These are phyloP conservation scores for Hondaea fermentalgiana DNA, from an alignment of 108 stramenopile species.

Conservation along the genomic window DNA sequence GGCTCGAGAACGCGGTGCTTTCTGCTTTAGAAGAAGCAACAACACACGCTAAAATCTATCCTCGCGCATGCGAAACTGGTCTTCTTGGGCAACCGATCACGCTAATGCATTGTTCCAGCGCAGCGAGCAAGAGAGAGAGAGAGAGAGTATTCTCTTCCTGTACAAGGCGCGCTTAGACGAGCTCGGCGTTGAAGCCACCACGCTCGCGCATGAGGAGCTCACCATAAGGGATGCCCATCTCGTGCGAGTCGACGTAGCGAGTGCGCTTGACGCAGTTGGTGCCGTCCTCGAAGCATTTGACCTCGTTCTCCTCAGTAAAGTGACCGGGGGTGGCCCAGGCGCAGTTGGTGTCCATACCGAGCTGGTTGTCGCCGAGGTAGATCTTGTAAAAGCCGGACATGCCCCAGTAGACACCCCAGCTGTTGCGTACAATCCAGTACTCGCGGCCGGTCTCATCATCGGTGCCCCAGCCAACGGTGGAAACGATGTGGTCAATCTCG, in stretches of 20 bases:
- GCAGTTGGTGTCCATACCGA: constrained; percentile 68
- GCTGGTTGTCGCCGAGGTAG: constrained; percentile 52
- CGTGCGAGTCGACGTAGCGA: constrained; percentile 22
- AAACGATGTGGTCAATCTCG: constrained; percentile 73
- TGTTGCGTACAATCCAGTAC: constrained; percentile 83
- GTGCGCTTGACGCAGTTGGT: constrained; percentile 17
- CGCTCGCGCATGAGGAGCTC: neutral
- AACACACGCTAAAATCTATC: too few species aligned
- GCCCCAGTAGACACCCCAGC: constrained; percentile 57
- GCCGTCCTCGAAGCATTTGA: constrained; percentile 33
- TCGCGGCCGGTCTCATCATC: constrained; percentile 55
- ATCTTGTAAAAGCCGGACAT: constrained; percentile 59
- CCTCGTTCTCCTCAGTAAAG: constrained; percentile 25
- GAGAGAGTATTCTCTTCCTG: too few species aligned
- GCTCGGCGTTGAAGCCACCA: neutral
- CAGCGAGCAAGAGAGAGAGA: too few species aligned
- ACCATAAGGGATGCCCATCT: neutral
- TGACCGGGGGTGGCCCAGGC: constrained; percentile 59
- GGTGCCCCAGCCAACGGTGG: constrained; percentile 78
- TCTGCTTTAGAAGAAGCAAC: too few species aligned
- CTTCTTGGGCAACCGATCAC: too few species aligned
- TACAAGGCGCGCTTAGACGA: neutral
- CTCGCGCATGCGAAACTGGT: too few species aligned
- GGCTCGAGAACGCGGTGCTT: too few species aligned
- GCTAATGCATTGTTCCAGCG: too few species aligned